phyloP scores from a whole-genome alignment of 148 eudicot species.

The Oxyria digyna region DNA sequence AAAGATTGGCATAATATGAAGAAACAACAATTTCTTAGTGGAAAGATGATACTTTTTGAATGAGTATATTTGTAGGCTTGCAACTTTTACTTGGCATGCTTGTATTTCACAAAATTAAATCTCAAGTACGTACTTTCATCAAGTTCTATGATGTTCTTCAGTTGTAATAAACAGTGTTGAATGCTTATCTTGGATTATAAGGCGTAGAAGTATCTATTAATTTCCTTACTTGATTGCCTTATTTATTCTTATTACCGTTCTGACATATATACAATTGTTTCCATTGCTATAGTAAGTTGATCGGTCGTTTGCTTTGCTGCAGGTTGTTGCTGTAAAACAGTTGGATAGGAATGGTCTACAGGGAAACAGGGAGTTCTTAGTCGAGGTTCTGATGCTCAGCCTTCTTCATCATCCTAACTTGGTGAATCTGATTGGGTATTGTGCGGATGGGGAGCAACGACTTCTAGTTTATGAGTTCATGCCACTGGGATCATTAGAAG shows the following conservation, averaged over 20 bases:
- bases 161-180: not conserved
- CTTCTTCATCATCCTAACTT: slow-evolving; percentile 73
- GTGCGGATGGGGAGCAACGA: slow-evolving; percentile 97
- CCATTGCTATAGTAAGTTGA: not conserved
- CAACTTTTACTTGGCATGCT: not conserved
- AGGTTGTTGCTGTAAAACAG: slow-evolving; percentile 93
- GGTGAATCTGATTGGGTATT: slow-evolving; percentile 80
- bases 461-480: slow-evolving; percentile 94
- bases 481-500: slow-evolving; percentile 86
- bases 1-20: not conserved
- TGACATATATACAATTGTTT: not conserved
- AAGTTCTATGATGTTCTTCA: not conserved
- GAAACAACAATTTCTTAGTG: not conserved
- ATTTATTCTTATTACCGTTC: not conserved
- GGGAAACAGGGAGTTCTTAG: slow-evolving; percentile 90
- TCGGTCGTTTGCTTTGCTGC: slow-evolving; percentile 7
- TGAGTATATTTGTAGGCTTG: not conserved
- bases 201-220: not conserved
- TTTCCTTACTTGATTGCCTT: not conserved
- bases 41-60: not conserved
- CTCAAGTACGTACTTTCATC: not conserved
- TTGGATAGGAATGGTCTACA: slow-evolving; percentile 94
- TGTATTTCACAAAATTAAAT: not conserved
- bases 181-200: not conserved
- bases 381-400: slow-evolving; percentile 97